These are phyloP conservation scores for Lecanicillium sp. DNA, from an alignment of 2,329 filamentous ascomycete species.

Conservation along the genomic window DNA sequence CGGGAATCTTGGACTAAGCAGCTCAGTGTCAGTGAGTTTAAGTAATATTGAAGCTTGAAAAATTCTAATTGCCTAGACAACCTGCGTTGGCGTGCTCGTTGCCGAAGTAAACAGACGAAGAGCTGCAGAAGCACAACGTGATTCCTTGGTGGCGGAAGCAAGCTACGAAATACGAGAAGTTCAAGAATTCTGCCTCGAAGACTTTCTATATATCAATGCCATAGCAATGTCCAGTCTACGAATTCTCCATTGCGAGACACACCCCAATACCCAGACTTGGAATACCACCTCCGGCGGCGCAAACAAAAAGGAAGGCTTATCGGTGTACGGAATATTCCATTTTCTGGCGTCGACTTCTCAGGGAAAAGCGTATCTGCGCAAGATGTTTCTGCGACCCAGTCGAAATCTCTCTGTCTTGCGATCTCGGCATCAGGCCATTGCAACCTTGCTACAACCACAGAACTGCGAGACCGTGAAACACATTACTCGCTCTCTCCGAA, in stretches of 20 bases:
- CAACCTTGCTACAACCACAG: slow-evolving; percentile 58
- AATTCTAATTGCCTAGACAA: slow-evolving; percentile 44
- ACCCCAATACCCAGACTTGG: slow-evolving; percentile 75
- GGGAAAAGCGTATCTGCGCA: slow-evolving; percentile 67
- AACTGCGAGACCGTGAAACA: slow-evolving; percentile 53
- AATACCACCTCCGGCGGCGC: slow-evolving; percentile 32
- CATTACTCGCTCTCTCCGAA: slow-evolving; percentile 57
- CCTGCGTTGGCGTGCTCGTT: slow-evolving; percentile 84
- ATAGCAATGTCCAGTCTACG: slow-evolving; percentile 80
- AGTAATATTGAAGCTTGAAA: background rate
- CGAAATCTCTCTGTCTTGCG: slow-evolving; percentile 61
- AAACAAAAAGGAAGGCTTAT: slow-evolving; percentile 67
- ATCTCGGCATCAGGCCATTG: slow-evolving; percentile 65
- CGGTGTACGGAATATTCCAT: slow-evolving; percentile 77
- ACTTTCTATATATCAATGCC: slow-evolving; percentile 69
- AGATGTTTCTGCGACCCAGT: slow-evolving; percentile 75
- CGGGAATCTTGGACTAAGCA: background rate
- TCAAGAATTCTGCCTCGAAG: slow-evolving; percentile 66
- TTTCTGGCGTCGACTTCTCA: slow-evolving; percentile 70
- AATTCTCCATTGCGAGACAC: slow-evolving; percentile 74
- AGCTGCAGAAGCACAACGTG: slow-evolving; percentile 55
- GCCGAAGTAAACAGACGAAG: slow-evolving; percentile 61
- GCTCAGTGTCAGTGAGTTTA: background rate
- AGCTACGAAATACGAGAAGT: slow-evolving; percentile 56
- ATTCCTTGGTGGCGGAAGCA: slow-evolving; percentile 45